Evolutionary conservation across 495 filamentous ascomycete genomes (phyloP).

Genomic region (Aspergillus taichungensis): DNA sequence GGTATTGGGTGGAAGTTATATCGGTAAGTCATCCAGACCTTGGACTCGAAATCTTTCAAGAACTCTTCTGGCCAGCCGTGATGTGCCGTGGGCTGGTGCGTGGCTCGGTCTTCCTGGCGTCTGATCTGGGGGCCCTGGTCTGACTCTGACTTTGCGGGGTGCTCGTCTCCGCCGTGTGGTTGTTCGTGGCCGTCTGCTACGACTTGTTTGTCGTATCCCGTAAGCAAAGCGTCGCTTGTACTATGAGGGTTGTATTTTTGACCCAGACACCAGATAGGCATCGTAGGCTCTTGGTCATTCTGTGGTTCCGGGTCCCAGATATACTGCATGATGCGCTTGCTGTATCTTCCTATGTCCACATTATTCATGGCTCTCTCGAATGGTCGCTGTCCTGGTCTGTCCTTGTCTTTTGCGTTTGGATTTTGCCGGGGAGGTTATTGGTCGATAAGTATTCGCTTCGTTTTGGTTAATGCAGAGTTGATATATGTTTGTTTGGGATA

Average conservation of each 20-base stretch:
- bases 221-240: no score
- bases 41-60: conserved; percentile 85
- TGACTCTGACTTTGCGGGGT: no score
- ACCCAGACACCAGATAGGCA: conserved; percentile 84
- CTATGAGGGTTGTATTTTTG: conserved; percentile 44
- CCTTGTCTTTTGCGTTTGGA: background rate
- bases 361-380: conserved; percentile 39
- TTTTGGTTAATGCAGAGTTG: background rate
- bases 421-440: background rate
- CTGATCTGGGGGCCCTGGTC: background rate
- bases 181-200: background rate
- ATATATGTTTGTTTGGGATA: background rate
- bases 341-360: conserved; percentile 57
- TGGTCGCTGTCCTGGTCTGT: background rate
- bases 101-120: conserved; percentile 30
- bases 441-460: background rate
- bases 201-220: background rate
- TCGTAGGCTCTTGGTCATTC: conserved; percentile 62
- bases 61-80: conserved; percentile 80
- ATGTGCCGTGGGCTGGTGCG: conserved; percentile 31
- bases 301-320: conserved; percentile 92
- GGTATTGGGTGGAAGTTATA: conserved; percentile 78
- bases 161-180: no score
- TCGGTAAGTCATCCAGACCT: conserved; percentile 95
- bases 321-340: conserved; percentile 79